Base-by-base conservation (phyloP, 2,329 filamentous ascomycete species). In the Coniella vitis region DNA sequence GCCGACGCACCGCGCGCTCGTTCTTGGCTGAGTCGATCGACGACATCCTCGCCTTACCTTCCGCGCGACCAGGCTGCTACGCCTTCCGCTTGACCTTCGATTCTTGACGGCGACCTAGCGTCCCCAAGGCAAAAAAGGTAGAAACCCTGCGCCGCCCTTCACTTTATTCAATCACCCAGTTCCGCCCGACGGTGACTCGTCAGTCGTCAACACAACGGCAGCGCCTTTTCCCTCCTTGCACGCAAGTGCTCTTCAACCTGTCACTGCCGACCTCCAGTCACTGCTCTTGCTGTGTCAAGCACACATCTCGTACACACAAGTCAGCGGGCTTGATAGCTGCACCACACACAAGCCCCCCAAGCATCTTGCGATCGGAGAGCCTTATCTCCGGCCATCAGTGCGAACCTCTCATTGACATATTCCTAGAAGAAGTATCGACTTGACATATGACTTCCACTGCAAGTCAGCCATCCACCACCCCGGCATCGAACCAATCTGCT, bases 381-480 rank as follows among this genome's bases (percentile, higher is more conserved):
- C 25, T 29, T 29, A 29, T 29, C 25, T 29, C 25, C 25, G 25
- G 10, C 25, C 25, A 29, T n/a, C 25, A 29, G 10, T 32, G 46
- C 56, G 54, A 52, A 52, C 9, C 31, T 25, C 5, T 40, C 35
- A 52, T 37, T 42, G 39, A 40, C 37, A 45, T 38, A 44, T 40
- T 53, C 43, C 45, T 34, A 45, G 44, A 53, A 45, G 44, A 53
- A 45, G 48, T 47, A 42, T 44, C 48, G 49, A 60, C 59, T 59
- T 58, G 65, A 63, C 70, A 70, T 78, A 81, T 81, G 78, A 81
- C 76, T 75, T 80, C 78, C 68, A 68, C 75, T 75, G 73, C 72
- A 58, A 73, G 68, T 64, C 68, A 74, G 69, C 71, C 74, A 65
- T 74, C 70, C 63, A 64, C 69, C 64, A 74, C 66, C 61, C 68